Evolutionary conservation across 2,329 filamentous ascomycete species (phyloP).

Genomic region (Thielaviopsis ethacetica): DNA sequence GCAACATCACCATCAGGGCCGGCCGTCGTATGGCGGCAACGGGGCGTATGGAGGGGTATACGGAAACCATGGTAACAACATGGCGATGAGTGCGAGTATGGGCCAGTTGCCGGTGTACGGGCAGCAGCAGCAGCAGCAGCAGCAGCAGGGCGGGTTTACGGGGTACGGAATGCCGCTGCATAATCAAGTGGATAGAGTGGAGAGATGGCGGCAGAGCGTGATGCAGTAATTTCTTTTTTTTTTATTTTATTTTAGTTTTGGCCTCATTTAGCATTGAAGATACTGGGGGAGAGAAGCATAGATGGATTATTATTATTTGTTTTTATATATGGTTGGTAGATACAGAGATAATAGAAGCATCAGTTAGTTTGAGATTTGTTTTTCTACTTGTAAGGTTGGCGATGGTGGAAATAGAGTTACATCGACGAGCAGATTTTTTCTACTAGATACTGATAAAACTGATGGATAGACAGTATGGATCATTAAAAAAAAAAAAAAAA

Average conservation of each 20-base stretch:
- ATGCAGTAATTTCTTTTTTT: slow-evolving; percentile 12
- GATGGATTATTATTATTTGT: neutral
- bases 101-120: slow-evolving; percentile 4
- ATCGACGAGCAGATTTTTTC: no score
- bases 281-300: neutral
- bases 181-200: slow-evolving; percentile 20
- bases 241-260: neutral
- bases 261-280: neutral
- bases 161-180: slow-evolving; percentile 10
- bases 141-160: neutral
- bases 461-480: no score
- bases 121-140: neutral
- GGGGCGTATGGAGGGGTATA: neutral
- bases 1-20: neutral
- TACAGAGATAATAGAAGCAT: neutral
- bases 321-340: neutral
- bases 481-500: no score
- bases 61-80: slow-evolving; percentile 17
- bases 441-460: no score
- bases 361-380: neutral
- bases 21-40: neutral
- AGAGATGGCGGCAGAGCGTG: slow-evolving; percentile 28
- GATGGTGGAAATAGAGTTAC: no score
- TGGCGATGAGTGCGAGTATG: slow-evolving; percentile 16
- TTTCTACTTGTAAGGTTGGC: neutral